Base-by-base conservation (phyloP, 495 filamentous ascomycete genomes). In the Chlorociboria aeruginascens region DNA sequence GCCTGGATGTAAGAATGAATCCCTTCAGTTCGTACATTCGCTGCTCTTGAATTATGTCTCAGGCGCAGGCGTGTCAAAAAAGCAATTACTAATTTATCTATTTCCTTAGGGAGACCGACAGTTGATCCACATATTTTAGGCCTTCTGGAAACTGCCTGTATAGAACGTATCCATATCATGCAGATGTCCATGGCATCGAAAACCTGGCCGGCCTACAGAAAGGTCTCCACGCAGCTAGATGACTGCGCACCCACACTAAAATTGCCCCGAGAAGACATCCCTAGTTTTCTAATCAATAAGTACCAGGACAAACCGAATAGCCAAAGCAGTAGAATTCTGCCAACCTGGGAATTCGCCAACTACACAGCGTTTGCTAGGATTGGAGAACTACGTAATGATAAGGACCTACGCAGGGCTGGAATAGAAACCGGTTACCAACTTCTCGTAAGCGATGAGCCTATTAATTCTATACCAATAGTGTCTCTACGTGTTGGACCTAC, bases 371-470 rank as follows among this genome's bases (percentile, higher is more conserved):
- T 48, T 31, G 25, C 42, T 10, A 39, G 43, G 28, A 45, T 59
- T 14, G 53, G 56, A 7, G 56, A 52, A 34, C 14, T 56, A 3
- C 42, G 52, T 28, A 47, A 56, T 31, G 56, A 59, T 46, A 12
- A 28, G 3, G 56, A 59, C 40, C 42, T 59, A n/a, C 6, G 10
- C 13, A 49, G 28, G 32, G 50, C 49, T 43, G 44, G 46, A 0
- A 35, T 55, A 0, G 35, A 20, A 7, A n/a, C 51, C 17, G 39
- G 35, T 10, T 44, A 53, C 20, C 46, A 47, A 33, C 37, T 36
- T 30, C n/a, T 41, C 0, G 50, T 51, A 3, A 43, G 29, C 1
- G 30, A 51, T n/a, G 49, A 49, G 32, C 29, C 51, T 8, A 28
- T 51, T 6, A 53, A 32, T 36, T 52, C 52, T n/a, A 16, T 56